phyloP scores from a whole-genome alignment of 192 early-diverging fungal species.

The Podila epigama region DNA sequence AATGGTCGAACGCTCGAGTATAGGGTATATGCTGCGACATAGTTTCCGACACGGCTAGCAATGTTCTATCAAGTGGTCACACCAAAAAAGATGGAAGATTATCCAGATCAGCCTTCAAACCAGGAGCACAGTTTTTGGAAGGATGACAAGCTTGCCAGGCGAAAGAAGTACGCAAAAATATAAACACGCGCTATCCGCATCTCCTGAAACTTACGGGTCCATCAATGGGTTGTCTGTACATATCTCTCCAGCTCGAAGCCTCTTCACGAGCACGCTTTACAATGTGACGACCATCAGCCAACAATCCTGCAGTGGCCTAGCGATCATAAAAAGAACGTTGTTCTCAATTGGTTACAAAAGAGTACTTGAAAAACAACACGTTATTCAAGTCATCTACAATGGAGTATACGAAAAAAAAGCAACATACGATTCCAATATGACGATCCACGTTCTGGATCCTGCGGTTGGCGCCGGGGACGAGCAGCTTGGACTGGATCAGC shows the following conservation, averaged over 20 bases:
- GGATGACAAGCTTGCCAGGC: too few species aligned
- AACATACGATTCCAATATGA: slow-evolving; percentile 90
- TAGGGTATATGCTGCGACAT: slow-evolving; percentile 95
- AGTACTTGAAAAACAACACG: neutral
- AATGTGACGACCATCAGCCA: slow-evolving; percentile 91
- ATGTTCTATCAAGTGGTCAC: slow-evolving; percentile 62
- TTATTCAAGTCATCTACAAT: neutral
- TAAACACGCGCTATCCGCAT: neutral
- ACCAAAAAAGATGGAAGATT: neutral
- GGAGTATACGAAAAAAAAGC: neutral
- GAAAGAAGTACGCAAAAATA: too few species aligned
- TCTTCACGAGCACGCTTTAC: slow-evolving; percentile 92
- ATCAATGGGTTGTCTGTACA: slow-evolving; percentile 84
- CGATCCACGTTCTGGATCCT: slow-evolving; percentile 91
- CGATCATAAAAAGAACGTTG: neutral
- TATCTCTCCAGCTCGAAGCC: slow-evolving; percentile 85
- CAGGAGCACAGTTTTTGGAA: neutral
- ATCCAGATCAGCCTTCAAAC: neutral
- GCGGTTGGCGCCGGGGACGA: slow-evolving; percentile 92
- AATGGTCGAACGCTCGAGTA: slow-evolving; percentile 97
- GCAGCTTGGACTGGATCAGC: slow-evolving; percentile 91
- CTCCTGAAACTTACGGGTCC: slow-evolving; percentile 66
- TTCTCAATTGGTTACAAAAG: neutral
- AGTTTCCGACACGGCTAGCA: slow-evolving; percentile 92
- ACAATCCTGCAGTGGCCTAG: slow-evolving; percentile 89